These are phyloP conservation scores for Xerocomus minutiporus DNA, from an alignment of 1,284 basidiomycete genomes.

Conservation along the genomic window DNA sequence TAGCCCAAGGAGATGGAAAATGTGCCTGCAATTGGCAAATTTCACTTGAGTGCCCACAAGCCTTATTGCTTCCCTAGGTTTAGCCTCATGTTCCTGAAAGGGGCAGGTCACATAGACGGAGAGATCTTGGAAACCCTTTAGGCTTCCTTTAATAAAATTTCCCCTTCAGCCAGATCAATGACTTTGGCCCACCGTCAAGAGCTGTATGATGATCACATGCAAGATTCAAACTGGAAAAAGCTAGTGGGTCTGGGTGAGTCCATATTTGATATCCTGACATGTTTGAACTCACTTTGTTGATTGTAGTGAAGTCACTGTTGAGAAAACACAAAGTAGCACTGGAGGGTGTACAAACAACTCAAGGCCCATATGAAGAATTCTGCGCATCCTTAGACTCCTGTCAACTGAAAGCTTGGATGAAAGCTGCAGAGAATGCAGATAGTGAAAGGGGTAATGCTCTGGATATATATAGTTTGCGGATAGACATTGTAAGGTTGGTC, in stretches of 20 bases:
- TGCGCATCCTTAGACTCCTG: too few species aligned
- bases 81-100: not conserved
- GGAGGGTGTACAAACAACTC: too few species aligned
- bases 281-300: too few species aligned
- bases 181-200: not conserved
- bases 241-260: not conserved
- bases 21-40: not conserved
- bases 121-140: not conserved
- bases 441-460: too few species aligned
- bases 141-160: not conserved
- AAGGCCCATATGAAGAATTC: too few species aligned
- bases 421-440: too few species aligned
- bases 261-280: too few species aligned
- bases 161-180: not conserved
- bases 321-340: too few species aligned
- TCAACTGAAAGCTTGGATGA: too few species aligned
- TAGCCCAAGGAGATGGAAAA: not conserved
- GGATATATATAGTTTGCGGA: too few species aligned
- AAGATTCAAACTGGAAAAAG: not conserved
- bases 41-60: not conserved
- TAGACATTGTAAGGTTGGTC: too few species aligned
- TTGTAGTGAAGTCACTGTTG: too few species aligned
- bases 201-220: not conserved
- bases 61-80: not conserved
- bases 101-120: not conserved